phyloP scores from a whole-genome alignment of 768 basidiomycete genomes.

The Lentinula boryana region DNA sequence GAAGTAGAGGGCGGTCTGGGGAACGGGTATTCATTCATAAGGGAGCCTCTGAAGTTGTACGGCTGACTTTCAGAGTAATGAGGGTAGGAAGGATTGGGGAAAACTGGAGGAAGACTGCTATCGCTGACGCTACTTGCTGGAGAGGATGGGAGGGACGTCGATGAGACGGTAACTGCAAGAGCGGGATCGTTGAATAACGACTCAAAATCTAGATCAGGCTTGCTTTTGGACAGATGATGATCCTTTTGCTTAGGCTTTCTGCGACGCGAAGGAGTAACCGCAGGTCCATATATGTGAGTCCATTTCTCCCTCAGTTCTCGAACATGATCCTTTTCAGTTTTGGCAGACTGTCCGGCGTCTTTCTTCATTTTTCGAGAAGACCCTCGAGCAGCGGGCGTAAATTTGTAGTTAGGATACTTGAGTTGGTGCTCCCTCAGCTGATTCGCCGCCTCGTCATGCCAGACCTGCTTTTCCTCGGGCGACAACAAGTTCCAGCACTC shows the following conservation, averaged over 20 bases:
- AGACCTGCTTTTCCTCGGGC: conserved; percentile 38
- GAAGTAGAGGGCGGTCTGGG: neutral
- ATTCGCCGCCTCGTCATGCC: conserved; percentile 40
- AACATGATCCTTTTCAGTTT: conserved; percentile 15
- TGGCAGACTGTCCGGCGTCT: neutral
- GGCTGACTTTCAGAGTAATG: neutral
- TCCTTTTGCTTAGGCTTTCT: conserved; percentile 16
- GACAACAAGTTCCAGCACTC: conserved; percentile 58
- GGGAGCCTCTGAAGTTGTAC: neutral
- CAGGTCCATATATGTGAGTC: conserved; percentile 23
- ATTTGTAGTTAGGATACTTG: conserved; percentile 58
- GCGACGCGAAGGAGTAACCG: conserved; percentile 20
- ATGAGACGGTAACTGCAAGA: neutral
- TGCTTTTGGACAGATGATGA: neutral
- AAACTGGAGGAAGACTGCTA: neutral
- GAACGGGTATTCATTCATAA: neutral
- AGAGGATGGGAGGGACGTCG: neutral
- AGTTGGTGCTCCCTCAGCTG: conserved; percentile 41
- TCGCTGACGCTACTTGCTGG: neutral
- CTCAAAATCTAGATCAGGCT: neutral
- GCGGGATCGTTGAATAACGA: neutral
- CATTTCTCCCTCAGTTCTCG: conserved; percentile 29
- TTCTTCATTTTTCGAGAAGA: conserved; percentile 15
- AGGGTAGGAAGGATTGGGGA: neutral
- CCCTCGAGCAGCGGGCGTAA: conserved; percentile 42